phyloP scores from a whole-genome alignment of 345 rosid genomes.

The Physaria fendleri region DNA sequence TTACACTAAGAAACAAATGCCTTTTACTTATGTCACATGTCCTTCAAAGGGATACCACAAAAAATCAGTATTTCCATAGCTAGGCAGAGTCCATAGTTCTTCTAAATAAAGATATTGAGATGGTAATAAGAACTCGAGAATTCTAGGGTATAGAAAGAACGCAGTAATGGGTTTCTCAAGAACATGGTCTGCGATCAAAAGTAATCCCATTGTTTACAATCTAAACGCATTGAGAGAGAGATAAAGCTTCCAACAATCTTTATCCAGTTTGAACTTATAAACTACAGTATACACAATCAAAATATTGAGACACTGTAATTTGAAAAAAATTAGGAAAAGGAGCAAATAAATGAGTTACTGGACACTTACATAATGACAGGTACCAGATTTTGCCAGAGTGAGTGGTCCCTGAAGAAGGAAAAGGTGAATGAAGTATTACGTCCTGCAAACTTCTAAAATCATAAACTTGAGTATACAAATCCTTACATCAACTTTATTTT shows the following conservation, averaged over 20 bases:
- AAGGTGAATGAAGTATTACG: neutral
- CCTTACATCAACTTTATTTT: slow-evolving; percentile 58
- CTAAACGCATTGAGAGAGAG: no score
- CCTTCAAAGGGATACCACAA: neutral
- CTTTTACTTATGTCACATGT: neutral
- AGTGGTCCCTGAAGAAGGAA: slow-evolving; percentile 60
- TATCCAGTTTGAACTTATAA: neutral
- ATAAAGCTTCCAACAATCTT: no score
- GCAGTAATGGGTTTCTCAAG: neutral
- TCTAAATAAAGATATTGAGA: neutral
- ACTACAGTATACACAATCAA: neutral
- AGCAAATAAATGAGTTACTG: slow-evolving; percentile 12
- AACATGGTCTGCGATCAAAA: neutral
- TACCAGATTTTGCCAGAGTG: slow-evolving; percentile 49
- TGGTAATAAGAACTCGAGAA: neutral
- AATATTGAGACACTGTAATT: neutral
- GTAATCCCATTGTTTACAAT: neutral
- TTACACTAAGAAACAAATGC: neutral
- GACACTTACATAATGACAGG: slow-evolving; percentile 68
- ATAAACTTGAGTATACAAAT: slow-evolving; percentile 13
- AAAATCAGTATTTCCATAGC: neutral
- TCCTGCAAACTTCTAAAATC: slow-evolving; percentile 15
- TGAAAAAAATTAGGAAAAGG: neutral
- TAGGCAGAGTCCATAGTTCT: slow-evolving; percentile 2
- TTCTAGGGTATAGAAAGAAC: neutral